Conservation (phyloP, 345 rosid species). For the Eucalyptus sideroxylon region DNA sequence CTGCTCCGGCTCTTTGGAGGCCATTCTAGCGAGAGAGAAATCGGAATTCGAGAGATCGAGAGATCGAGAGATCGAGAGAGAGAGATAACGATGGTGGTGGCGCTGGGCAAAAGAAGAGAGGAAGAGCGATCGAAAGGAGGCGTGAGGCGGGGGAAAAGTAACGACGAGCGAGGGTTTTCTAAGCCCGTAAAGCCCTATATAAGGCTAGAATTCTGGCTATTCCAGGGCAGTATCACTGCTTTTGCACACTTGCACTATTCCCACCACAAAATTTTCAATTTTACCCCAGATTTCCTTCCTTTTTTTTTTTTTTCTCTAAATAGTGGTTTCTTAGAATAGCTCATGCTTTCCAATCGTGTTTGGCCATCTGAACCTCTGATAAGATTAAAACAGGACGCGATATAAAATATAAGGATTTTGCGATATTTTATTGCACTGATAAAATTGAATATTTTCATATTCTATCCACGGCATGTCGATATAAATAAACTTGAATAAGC, state of each 20-base stretch:
- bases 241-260: neutral
- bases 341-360: neutral
- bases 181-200: too few species aligned
- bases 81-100: neutral
- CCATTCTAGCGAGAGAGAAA: conserved; percentile 18
- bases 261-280: neutral
- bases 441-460: too few species aligned
- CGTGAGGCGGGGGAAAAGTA: neutral
- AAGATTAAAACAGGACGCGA: rapidly evolving
- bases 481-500: neutral
- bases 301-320: too few species aligned
- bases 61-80: neutral
- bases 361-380: too few species aligned
- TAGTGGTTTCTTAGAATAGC: neutral
- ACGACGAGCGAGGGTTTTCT: neutral
- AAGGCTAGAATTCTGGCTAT: too few species aligned
- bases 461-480: too few species aligned
- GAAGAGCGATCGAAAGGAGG: neutral
- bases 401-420: too few species aligned
- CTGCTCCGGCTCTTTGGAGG: conserved; percentile 43
- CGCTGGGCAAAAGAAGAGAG: neutral
- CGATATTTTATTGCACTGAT: rapidly evolving
- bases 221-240: rapidly evolving
- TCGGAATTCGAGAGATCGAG: neutral
- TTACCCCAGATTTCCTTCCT: neutral